Conservation (phyloP, 2,329 filamentous ascomycete species). For the Cercospora sp. region DNA sequence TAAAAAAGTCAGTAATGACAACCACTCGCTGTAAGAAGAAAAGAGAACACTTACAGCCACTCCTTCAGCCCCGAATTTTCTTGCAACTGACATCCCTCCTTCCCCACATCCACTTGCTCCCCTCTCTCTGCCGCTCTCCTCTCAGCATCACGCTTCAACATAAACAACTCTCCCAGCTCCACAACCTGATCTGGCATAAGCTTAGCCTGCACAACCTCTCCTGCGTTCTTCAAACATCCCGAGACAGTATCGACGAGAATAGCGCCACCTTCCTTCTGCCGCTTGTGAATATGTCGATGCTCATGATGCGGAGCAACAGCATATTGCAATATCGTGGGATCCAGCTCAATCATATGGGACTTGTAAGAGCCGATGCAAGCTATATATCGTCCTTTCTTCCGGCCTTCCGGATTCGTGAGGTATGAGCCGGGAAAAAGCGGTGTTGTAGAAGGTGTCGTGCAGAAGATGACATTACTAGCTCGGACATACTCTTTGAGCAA, state of each 20-base stretch:
- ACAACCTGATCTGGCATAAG: slow-evolving; percentile 74
- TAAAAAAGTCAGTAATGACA: slow-evolving; percentile 50
- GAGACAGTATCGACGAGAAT: slow-evolving; percentile 69
- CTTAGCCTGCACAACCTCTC: slow-evolving; percentile 79
- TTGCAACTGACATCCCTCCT: slow-evolving; percentile 35
- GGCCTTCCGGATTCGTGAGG: slow-evolving; percentile 69
- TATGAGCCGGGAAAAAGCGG: slow-evolving; percentile 74
- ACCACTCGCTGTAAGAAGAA: background rate
- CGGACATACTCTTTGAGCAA: slow-evolving; percentile 70
- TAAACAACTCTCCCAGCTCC: slow-evolving; percentile 79
- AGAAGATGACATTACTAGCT: slow-evolving; percentile 79
- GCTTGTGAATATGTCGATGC: slow-evolving; percentile 63
- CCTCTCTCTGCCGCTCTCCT: slow-evolving; percentile 35
- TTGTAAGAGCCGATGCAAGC: slow-evolving; percentile 71
- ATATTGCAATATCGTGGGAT: slow-evolving; percentile 70
- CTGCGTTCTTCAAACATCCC: slow-evolving; percentile 77
- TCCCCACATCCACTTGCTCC: slow-evolving; percentile 20
- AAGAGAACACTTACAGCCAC: slow-evolving; percentile 42
- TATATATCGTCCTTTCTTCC: slow-evolving; percentile 70
- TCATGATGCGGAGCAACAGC: slow-evolving; percentile 57
- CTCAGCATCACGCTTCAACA: slow-evolving; percentile 59
- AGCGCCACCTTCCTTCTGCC: slow-evolving; percentile 59
- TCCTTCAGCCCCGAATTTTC: slow-evolving; percentile 50
- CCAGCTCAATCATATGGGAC: slow-evolving; percentile 78
- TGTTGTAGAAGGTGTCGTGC: slow-evolving; percentile 74